These are phyloP conservation scores for Cubamyces sp. DNA, from an alignment of 768 basidiomycete genomes.

Conservation along the genomic window DNA sequence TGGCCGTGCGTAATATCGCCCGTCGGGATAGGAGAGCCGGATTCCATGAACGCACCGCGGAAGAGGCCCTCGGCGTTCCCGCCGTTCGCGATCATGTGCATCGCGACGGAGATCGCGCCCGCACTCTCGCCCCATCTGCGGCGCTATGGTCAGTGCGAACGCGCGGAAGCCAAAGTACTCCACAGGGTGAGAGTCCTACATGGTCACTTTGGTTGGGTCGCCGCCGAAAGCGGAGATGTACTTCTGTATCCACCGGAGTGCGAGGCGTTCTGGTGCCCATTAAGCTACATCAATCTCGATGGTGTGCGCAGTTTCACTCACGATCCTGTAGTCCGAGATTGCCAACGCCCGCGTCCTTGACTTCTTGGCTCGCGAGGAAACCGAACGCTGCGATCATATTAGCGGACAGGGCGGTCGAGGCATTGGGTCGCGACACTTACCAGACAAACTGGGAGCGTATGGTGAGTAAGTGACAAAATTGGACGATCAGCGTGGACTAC, in stretches of 20 bases:
- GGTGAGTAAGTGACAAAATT: neutral
- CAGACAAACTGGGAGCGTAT: constrained; percentile 9
- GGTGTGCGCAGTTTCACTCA: constrained; percentile 24
- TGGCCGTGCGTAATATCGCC: constrained; percentile 34
- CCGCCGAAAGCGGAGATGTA: constrained; percentile 50
- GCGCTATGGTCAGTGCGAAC: neutral
- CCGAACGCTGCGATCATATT: constrained; percentile 38
- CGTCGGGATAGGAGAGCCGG: constrained; percentile 26
- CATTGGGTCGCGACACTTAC: neutral
- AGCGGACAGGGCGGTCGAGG: neutral
- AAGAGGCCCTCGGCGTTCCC: constrained; percentile 32
- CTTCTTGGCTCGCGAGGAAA: constrained; percentile 46
- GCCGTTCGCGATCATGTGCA: constrained; percentile 35
- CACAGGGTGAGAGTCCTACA: constrained; percentile 32
- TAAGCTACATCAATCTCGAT: constrained; percentile 3
- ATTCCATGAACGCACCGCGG: constrained; percentile 44
- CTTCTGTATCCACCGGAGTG: constrained; percentile 47
- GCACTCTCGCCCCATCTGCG: constrained; percentile 42
- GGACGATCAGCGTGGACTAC: neutral
- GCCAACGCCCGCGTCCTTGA: constrained; percentile 41
- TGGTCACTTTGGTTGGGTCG: constrained; percentile 48
- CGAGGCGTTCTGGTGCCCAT: constrained; percentile 38
- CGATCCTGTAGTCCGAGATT: constrained; percentile 60
- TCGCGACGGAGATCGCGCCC: constrained; percentile 41
- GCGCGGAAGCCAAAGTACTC: neutral